A percentile compares a stretch with the other conserved stretches of the same genome.
Evolutionary conservation across 352 stramenopile species (phyloP).

Genomic region (Phytophthora foliorum): DNA sequence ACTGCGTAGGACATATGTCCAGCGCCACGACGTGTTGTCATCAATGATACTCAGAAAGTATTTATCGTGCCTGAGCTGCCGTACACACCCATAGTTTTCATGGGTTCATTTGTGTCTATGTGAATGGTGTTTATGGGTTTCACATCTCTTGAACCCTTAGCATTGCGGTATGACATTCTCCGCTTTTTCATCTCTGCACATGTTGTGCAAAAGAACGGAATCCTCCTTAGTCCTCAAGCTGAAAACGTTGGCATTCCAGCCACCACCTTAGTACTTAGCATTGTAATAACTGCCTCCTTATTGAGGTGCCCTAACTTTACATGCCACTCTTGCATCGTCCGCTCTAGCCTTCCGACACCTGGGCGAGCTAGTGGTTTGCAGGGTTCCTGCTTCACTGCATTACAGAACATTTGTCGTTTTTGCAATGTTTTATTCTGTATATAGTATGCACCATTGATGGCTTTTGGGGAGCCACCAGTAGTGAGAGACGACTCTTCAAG

Average conservation of each 20-base stretch:
- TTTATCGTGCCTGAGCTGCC: conserved; percentile 8
- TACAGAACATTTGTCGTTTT: conserved; percentile 6
- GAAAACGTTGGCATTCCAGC: background rate
- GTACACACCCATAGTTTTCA: conserved; percentile 18
- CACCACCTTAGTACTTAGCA: conserved; percentile 4
- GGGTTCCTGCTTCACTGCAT: conserved; percentile 8
- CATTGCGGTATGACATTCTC: conserved; percentile 16
- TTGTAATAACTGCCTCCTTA: background rate
- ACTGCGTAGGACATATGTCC: conserved; percentile 10
- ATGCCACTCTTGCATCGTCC: background rate
- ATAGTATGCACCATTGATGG: conserved; percentile 20
- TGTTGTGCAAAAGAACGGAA: conserved; percentile 21
- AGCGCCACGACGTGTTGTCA: conserved; percentile 20
- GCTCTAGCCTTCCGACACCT: background rate
- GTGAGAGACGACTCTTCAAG: too few species aligned
- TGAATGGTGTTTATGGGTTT: conserved; percentile 11
- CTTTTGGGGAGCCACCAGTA: too few species aligned
- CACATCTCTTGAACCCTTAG: conserved; percentile 11
- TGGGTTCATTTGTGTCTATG: conserved; percentile 23
- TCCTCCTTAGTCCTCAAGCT: background rate
- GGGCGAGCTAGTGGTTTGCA: background rate
- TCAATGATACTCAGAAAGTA: conserved; percentile 29
- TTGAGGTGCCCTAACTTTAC: conserved; percentile 11
- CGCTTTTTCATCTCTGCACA: conserved; percentile 24
- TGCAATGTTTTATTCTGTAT: conserved; percentile 1